Evolutionary conservation across 495 filamentous ascomycete genomes (phyloP).

Genomic region (Hypoxylon fragiforme): DNA sequence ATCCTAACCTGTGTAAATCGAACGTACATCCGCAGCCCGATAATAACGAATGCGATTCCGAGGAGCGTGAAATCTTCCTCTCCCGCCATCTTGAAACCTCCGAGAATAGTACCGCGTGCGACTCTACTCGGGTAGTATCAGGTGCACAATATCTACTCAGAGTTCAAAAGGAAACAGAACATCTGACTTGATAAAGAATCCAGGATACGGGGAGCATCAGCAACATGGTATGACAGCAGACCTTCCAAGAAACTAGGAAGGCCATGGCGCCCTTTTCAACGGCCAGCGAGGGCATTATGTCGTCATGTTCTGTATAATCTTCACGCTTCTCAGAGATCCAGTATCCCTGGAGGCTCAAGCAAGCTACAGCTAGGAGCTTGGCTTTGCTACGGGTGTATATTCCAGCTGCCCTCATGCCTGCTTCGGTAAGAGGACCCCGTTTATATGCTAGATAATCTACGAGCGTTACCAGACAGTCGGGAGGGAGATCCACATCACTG

Average conservation of each 20-base stretch:
- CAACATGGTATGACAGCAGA: too few relatives aligned
- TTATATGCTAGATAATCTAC: not conserved
- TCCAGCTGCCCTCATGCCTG: not conserved
- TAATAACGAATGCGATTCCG: conserved; percentile 51
- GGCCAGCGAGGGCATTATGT: too few relatives aligned
- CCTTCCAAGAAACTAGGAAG: too few relatives aligned
- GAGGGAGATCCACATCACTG: not conserved
- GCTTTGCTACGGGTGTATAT: not conserved
- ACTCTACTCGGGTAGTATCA: not conserved
- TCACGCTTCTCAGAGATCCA: not conserved
- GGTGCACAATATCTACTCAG: not conserved
- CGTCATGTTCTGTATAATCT: too few relatives aligned
- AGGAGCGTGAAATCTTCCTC: conserved; percentile 58
- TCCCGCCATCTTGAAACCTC: not conserved
- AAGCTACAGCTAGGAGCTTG: not conserved
- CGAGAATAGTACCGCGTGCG: not conserved
- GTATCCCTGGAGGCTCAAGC: not conserved
- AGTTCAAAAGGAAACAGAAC: too few relatives aligned
- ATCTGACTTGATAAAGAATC: too few relatives aligned
- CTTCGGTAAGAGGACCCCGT: not conserved
- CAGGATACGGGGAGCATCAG: too few relatives aligned
- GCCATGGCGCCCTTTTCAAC: too few relatives aligned
- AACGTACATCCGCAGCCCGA: conserved; percentile 53
- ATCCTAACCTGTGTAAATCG: conserved; percentile 57
- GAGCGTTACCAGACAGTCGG: not conserved